Evolutionary conservation across 2,329 filamentous ascomycete species (phyloP), one percentile per base, ranked within the genome.

Genomic region (Hymenoscyphus fructigenus): DNA sequence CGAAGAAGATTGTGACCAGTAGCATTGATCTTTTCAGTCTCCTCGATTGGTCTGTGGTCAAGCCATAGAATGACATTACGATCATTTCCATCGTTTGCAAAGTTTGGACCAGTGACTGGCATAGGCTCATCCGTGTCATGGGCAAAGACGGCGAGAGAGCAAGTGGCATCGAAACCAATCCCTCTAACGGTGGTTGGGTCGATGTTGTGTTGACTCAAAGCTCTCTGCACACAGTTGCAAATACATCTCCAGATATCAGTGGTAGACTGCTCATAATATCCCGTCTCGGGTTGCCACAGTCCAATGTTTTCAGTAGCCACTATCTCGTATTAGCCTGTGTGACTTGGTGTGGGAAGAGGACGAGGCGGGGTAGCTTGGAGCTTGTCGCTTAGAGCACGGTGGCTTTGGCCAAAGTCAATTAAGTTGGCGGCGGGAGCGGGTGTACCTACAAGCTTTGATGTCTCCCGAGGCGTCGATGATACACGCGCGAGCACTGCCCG

Each of bases 91-190:
- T 89, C 85, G 71, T 90, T 88, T 71, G 91, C 85, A 73, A 97
- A 98, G 72, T 91, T 87, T 2, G 93, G 93, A 0, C 91, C 92
- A 1, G 93, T 97, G 26, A 99, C 92, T n/a, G 90, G 85, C 58
- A 97, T 84, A 1, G 95, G 95, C 78, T 96, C 91, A 77, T 97
- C 91, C 3, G 92, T 96, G 72, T 97, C 92, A 75, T 91, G 83
- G 63, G 89, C 85, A 79, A 99, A 97, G 71, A 98, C 93, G 36
- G 93, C 87, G 32, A 99, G 86, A 20, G 95, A 99, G 83, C 95
- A 99, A n/a, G 95, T 99, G 26, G 95, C 95, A 77, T 99, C 95
- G 78, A 99, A 98, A 61, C 95, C 95, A 74, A 99, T 92, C 65
- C 95, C 95, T 71, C 90, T 90, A 73, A 99, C 90, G 41, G 86